These are phyloP conservation scores for Bretziella fagacearum DNA, from an alignment of 2,329 filamentous ascomycete genomes.

Conservation along the genomic window DNA sequence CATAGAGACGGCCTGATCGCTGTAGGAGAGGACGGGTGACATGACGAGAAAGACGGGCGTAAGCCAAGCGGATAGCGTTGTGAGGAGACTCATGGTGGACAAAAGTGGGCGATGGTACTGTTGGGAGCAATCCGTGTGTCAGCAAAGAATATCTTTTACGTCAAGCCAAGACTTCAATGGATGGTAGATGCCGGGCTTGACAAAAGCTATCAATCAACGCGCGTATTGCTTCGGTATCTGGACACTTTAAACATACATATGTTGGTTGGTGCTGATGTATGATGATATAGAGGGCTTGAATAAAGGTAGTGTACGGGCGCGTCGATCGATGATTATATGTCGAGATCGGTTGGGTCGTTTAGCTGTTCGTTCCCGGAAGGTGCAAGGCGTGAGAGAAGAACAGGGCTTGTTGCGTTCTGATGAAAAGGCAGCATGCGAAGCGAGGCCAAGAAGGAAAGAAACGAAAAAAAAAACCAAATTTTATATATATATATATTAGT, in stretches of 20 bases:
- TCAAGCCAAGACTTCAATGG: background rate
- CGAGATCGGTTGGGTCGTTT: no score
- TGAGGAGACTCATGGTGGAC: conserved; percentile 25
- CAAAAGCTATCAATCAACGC: no score
- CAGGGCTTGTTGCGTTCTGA: background rate
- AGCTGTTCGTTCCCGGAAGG: no score
- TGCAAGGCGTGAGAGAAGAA: no score
- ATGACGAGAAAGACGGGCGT: conserved; percentile 47
- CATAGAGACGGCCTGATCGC: conserved; percentile 50
- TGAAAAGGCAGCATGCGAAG: background rate
- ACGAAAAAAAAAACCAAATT: background rate
- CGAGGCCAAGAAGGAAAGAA: background rate
- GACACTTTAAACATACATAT: no score
- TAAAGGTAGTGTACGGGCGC: no score
- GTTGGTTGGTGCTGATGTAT: no score
- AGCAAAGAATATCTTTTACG: conserved; percentile 3
- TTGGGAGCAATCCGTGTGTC: background rate
- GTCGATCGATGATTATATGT: no score
- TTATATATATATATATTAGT: background rate
- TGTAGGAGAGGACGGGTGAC: conserved; percentile 48
- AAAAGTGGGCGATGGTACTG: background rate
- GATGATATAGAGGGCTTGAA: no score
- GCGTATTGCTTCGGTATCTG: no score
- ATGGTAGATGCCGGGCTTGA: background rate
- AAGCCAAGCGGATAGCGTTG: conserved; percentile 35